These are phyloP conservation scores for Rhynchosporium secalis DNA, from an alignment of 2,329 filamentous ascomycete genomes.

Conservation along the genomic window DNA sequence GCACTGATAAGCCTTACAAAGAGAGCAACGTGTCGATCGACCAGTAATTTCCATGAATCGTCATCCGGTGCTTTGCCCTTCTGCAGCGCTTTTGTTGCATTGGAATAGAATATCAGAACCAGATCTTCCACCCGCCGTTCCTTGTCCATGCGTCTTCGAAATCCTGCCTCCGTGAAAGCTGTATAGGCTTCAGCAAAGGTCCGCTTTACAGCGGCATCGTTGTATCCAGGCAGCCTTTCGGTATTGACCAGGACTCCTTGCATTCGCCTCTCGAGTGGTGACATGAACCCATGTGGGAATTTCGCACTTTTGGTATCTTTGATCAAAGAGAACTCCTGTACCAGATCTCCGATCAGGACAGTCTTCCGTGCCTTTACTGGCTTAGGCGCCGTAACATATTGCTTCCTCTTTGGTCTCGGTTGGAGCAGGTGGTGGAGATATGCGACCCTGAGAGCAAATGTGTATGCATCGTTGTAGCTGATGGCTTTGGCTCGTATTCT, in stretches of 20 bases:
- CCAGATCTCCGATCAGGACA: conserved; percentile 78
- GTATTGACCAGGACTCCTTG: conserved; percentile 63
- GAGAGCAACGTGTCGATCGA: conserved; percentile 90
- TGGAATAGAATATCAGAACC: conserved; percentile 93
- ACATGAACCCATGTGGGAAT: conserved; percentile 71
- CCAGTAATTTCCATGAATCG: conserved; percentile 86
- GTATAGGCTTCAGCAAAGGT: conserved; percentile 95
- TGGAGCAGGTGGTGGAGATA: conserved; percentile 93
- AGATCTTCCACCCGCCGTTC: conserved; percentile 90
- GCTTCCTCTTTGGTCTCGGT: conserved; percentile 83
- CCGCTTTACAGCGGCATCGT: conserved; percentile 85
- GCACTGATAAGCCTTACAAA: conserved; percentile 85
- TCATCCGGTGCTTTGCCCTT: conserved; percentile 76
- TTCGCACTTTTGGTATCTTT: conserved; percentile 68
- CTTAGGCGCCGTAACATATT: conserved; percentile 72
- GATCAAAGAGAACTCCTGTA: conserved; percentile 77
- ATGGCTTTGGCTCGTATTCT: conserved; percentile 50
- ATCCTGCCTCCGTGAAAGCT: conserved; percentile 83
- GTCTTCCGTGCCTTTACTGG: conserved; percentile 59
- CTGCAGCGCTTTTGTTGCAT: conserved; percentile 86
- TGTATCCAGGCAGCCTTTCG: conserved; percentile 84
- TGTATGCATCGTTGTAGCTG: conserved; percentile 80
- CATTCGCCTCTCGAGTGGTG: conserved; percentile 55
- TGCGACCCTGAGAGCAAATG: conserved; percentile 84
- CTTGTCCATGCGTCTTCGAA: conserved; percentile 90